Base-by-base conservation (phyloP, 192 early-diverging fungal species). In the Coemansia sp. region DNA sequence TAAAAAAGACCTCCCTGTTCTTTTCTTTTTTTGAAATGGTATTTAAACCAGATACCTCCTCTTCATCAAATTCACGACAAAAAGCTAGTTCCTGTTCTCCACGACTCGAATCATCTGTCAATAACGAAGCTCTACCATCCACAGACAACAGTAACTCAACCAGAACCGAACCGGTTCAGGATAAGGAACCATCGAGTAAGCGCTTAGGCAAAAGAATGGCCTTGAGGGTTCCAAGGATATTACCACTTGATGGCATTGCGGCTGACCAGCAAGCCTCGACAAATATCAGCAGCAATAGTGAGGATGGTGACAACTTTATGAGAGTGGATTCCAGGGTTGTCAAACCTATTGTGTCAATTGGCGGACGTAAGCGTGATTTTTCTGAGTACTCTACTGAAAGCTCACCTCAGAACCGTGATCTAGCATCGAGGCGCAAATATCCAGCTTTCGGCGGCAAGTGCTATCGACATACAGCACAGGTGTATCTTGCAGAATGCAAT, bases 381-480 rank as follows among this genome's bases (percentile, higher is more conserved):
- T 31, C 74, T 8, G 74, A 76, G 54, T 63, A 70, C 20, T 46
- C 56, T 46, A 53, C 51, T 51, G 67, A 62, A 23, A 27, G 32
- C 23, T 57, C 62, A 23, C 39, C 57, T 17, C 55, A 53, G 51
- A 68, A 72, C 9, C 50, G 64, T 10, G 73, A 72, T 51, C 30
- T 72, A n/a, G 24, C 65, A 42, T 69, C 79, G 39, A 51, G 63
- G 55, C 63, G 74, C 51, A 69, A 67, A 61, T 76, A 82, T 33
- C 79, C 79, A 57, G 69, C 70, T 5, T 79, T 76, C 61, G 76
- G 75, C 36, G 82, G 82, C 64, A 68, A 68, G 58, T 84, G 83
- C 68, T 85, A 85, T 59, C 68, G 84, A 24, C 84, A 85, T 55
- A 67, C 72, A n/a, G 70, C 78, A 23, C 72, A 78, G 54, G 73